Percentiles rank a stretch among this genome's conserved stretches.
phyloP scores from a whole-genome alignment of 495 filamentous ascomycete species.

The Diplogelasinospora grovesii region DNA sequence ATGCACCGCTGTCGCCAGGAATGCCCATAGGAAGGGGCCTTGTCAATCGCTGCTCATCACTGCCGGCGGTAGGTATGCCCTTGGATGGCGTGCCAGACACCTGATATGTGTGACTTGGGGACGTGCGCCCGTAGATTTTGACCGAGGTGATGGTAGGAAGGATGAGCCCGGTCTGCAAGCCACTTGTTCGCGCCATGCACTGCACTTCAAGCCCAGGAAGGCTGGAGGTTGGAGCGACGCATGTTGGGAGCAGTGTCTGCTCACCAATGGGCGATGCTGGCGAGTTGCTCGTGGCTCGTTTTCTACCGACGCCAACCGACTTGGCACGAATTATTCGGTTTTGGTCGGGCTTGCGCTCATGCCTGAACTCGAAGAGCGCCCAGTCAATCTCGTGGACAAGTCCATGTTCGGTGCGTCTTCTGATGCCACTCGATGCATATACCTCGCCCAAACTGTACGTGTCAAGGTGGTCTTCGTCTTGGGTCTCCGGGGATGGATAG shows the following conservation, averaged over 20 bases:
- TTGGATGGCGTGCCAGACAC: constrained; percentile 36
- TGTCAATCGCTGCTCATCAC: constrained; percentile 9
- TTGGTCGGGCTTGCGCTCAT: constrained; percentile 59
- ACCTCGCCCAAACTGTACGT: constrained; percentile 74
- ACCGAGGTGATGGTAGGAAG: constrained; percentile 69
- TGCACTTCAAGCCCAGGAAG: constrained; percentile 73
- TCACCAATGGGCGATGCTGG: constrained; percentile 1
- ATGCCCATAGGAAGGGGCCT: constrained; percentile 44
- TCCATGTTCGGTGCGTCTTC: constrained; percentile 54
- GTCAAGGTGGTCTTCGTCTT: constrained; percentile 59
- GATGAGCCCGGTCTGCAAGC: constrained; percentile 71
- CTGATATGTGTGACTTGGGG: constrained; percentile 75
- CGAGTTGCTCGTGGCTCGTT: constrained; percentile 14
- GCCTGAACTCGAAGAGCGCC: constrained; percentile 79
- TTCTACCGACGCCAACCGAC: constrained; percentile 33
- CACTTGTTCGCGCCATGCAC: constrained; percentile 85
- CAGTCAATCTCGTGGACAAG: constrained; percentile 91
- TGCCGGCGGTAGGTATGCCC: constrained; percentile 40
- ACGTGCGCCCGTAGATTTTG: constrained; percentile 72
- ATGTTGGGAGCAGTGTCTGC: constrained; percentile 9
- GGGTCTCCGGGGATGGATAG: constrained; percentile 49
- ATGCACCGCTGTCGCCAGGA: constrained; percentile 87
- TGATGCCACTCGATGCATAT: constrained; percentile 82
- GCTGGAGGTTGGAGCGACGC: constrained; percentile 34
- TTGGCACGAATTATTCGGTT: constrained; percentile 53